Conservation (phyloP, 2,329 filamentous ascomycete species). For the Daldinia sp. region DNA sequence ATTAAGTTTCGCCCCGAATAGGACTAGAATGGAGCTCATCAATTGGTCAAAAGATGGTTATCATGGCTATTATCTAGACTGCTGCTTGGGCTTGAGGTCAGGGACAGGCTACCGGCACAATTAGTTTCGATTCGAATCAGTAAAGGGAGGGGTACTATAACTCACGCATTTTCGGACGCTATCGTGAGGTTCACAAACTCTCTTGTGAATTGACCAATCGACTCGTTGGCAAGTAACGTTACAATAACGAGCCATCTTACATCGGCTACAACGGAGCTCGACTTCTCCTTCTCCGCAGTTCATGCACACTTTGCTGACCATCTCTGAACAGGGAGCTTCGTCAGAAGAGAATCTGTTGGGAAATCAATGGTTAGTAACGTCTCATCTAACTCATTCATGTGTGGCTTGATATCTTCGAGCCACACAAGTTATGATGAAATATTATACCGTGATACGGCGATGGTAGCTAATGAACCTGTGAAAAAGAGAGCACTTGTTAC, state of each 20-base stretch:
- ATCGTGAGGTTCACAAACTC: constrained; percentile 17
- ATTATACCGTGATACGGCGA: not conserved
- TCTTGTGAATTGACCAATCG: constrained; percentile 30
- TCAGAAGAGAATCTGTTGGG: constrained; percentile 32
- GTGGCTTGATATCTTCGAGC: not conserved
- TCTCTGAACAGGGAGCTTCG: constrained; percentile 27
- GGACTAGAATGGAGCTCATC: not conserved
- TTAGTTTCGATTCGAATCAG: constrained; percentile 6
- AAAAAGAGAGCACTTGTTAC: not conserved
- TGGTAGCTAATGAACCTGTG: not conserved
- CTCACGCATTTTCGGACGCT: constrained; percentile 30
- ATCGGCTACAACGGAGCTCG: constrained; percentile 19
- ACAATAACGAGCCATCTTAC: constrained; percentile 38
- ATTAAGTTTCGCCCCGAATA: not conserved
- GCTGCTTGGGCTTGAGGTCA: not conserved
- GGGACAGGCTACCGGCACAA: constrained; percentile 9
- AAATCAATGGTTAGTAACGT: constrained; percentile 1
- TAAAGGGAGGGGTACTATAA: not conserved
- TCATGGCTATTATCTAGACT: not conserved
- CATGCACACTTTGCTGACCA: constrained; percentile 32
- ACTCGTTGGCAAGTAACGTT: constrained; percentile 25
- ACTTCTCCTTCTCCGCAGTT: constrained; percentile 15
- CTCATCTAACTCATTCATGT: not conserved
- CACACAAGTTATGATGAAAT: not conserved
- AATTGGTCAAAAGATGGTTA: not conserved